Evolutionary conservation across 441 rosid genomes (phyloP).

Genomic region (Kokia cookei): DNA sequence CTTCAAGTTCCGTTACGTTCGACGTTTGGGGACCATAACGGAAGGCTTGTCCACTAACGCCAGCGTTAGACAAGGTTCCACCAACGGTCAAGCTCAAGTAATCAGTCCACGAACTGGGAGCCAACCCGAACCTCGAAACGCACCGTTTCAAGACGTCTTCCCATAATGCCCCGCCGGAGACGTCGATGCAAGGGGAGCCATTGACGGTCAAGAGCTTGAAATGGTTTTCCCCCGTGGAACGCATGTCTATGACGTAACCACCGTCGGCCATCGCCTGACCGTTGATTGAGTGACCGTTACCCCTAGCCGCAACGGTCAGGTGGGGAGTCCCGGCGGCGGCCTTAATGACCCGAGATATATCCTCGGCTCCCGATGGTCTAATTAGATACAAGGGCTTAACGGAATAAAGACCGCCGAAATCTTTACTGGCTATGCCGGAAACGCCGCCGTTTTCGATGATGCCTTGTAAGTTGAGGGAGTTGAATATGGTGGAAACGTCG

Average conservation of each 20-base stretch:
- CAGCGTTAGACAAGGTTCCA: conserved; percentile 93
- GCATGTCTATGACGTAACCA: conserved; percentile 81
- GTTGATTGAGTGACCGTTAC: conserved; percentile 94
- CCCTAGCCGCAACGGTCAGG: conserved; percentile 92
- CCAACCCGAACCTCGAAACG: conserved; percentile 40
- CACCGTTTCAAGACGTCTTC: conserved; percentile 60
- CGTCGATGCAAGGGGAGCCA: conserved; percentile 38
- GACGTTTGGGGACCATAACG: conserved; percentile 83
- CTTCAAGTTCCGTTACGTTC: conserved; percentile 83
- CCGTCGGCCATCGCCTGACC: conserved; percentile 88
- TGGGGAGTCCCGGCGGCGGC: conserved; percentile 42
- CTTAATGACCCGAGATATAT: conserved; percentile 47
- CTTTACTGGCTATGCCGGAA: conserved; percentile 40
- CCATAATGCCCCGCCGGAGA: conserved; percentile 95
- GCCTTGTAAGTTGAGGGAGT: conserved; percentile 58
- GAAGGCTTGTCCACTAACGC: conserved; percentile 92
- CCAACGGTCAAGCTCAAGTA: conserved; percentile 81
- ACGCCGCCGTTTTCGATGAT: conserved; percentile 24
- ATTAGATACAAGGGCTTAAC: conserved; percentile 55
- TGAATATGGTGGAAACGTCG: conserved; percentile 37
- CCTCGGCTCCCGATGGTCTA: conserved; percentile 55
- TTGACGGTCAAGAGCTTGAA: conserved; percentile 26
- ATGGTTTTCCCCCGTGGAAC: conserved; percentile 40
- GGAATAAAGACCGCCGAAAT: conserved; percentile 78
- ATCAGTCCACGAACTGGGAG: conserved; percentile 95